Evolutionary conservation across 2,329 filamentous ascomycete genomes (phyloP), one percentile per base, ranked within the genome.

Genomic region (Curvularia lunata): DNA sequence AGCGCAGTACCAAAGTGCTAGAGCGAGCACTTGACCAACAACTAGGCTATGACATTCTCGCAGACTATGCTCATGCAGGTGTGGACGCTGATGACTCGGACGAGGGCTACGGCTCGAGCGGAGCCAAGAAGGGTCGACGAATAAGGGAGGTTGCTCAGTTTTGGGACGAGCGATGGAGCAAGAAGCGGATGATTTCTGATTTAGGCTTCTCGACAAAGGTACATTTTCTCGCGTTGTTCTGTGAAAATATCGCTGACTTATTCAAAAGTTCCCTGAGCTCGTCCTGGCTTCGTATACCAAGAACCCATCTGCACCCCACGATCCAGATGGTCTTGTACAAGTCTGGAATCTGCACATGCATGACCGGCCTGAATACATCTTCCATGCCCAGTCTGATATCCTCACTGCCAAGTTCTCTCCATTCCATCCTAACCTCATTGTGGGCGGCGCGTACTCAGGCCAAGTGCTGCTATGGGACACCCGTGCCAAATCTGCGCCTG

Each of bases 381-480:
- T 99, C 76, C 93, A 97, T 70, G 93, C 94, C 9, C 94, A 96
- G 60, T 97, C 93, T 43, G 95, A 99, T 77, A 92, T 99, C 52
- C 84, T 99, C 13, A 91, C 93, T 0, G 95, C 95, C 63, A 96
- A 95, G 66, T 99, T 99, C 79, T 98, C 95, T n/a, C 95, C 95
- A 0, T 97, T 97, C 74, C 95, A 99, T 75, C 94, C 94, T 4
- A 97, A 97, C 67, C 84, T 99, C 52, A 96, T 99, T 70, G 88
- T 99, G 60, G 95, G 95, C 60, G 96, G 96, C 48, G 93, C 94
- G 34, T 99, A 99, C 79, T 96, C 91, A 58, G 95, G 95, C 6
- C 96, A 99, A 78, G 92, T 99, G 16, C 85, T 98, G 46, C 85
- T 99, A 18, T 99, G 95, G 95, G 96, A 99, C 74, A 99, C 92